These are phyloP conservation scores for Pulveroboletus sp. DNA, from an alignment of 768 basidiomycete species.

Conservation along the genomic window DNA sequence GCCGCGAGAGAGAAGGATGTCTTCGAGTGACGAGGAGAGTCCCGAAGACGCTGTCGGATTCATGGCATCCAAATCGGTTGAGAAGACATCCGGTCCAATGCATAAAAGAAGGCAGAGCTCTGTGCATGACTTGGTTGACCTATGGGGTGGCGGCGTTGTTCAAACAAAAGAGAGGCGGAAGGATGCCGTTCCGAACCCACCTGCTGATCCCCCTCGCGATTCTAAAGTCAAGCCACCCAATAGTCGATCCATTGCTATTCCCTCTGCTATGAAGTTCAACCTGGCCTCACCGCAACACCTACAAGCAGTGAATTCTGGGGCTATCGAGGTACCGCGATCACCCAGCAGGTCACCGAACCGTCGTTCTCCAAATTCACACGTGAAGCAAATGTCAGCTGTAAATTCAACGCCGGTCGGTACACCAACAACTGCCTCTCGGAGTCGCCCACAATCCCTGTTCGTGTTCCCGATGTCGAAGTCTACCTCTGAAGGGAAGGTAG, in stretches of 20 bases:
- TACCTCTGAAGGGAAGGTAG: conserved; percentile 38
- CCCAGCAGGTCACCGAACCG: conserved; percentile 30
- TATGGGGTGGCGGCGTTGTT: conserved; percentile 62
- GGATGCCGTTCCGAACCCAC: conserved; percentile 16
- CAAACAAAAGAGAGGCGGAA: conserved; percentile 44
- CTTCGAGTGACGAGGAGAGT: conserved; percentile 57
- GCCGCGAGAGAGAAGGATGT: conserved; percentile 30
- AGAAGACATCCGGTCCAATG: conserved; percentile 28
- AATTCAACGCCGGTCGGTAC: conserved; percentile 20
- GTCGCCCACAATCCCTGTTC: conserved; percentile 83
- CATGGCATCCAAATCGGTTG: conserved; percentile 16
- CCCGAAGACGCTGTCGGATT: conserved; percentile 47
- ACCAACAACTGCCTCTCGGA: conserved; percentile 39
- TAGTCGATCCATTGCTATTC: conserved; percentile 16
- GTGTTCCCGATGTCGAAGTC: conserved; percentile 52
- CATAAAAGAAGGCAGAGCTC: conserved; percentile 67
- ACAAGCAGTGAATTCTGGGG: conserved; percentile 15
- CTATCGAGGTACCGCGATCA: conserved; percentile 20
- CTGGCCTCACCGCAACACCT: conserved; percentile 26
- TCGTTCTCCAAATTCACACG: conserved; percentile 27
- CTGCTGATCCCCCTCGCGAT: conserved; percentile 16
- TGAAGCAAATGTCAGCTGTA: conserved; percentile 29
- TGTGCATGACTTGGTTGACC: conserved; percentile 77
- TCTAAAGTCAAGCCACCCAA: conserved; percentile 15
- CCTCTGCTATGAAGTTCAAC: conserved; percentile 19